Evolutionary conservation across 2,329 filamentous ascomycete species (phyloP).

Genomic region (Colletotrichum paranaense): DNA sequence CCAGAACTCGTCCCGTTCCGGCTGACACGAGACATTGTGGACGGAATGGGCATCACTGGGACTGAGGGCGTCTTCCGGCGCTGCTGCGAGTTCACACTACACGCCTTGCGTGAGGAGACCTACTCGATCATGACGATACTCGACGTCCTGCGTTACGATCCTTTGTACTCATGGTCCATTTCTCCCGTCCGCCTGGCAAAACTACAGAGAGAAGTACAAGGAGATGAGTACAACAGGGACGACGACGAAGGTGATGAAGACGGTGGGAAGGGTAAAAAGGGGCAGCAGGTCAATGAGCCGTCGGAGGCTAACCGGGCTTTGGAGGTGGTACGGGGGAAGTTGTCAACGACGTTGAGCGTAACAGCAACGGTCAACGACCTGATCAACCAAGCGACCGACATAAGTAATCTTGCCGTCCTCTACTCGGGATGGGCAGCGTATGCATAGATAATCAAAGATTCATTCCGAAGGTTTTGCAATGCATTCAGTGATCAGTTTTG

Average conservation of each 20-base stretch:
- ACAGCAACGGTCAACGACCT: conserved; percentile 96
- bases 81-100: conserved; percentile 98
- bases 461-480: too few relatives aligned
- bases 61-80: conserved; percentile 96
- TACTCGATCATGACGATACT: conserved; percentile 99
- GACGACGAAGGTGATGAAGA: conserved; percentile 51
- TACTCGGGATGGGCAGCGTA: conserved; percentile 72
- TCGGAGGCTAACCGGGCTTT: conserved; percentile 91
- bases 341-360: conserved; percentile 93
- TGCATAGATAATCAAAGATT: conserved; percentile 41
- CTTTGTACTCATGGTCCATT: conserved; percentile 94
- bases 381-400: conserved; percentile 95
- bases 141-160: conserved; percentile 97
- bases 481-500: not conserved
- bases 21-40: conserved; percentile 91
- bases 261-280: conserved; percentile 50
- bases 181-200: conserved; percentile 76
- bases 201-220: conserved; percentile 69
- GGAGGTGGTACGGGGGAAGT: conserved; percentile 94
- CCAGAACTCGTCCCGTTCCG: conserved; percentile 97
- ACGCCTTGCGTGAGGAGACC: conserved; percentile 92
- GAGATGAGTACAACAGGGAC: conserved; percentile 62
- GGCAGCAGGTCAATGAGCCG: conserved; percentile 61
- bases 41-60: conserved; percentile 95
- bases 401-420: conserved; percentile 89